Evolutionary conservation across 164 flowering plant genomes (phyloP).

Genomic region (Vitis rupestris): DNA sequence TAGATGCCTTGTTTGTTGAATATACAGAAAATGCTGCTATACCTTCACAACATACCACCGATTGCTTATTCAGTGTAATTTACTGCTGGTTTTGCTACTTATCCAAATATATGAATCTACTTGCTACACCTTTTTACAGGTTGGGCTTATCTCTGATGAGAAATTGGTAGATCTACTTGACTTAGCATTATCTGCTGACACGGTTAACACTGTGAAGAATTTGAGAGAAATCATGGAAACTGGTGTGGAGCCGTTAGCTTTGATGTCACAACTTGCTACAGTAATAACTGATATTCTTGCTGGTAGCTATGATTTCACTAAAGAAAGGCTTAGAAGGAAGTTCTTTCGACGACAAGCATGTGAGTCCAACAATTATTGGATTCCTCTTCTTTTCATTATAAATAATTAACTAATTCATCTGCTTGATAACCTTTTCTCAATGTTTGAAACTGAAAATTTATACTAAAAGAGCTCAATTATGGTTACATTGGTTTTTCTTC

Average conservation of each 20-base stretch:
- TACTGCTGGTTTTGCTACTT: too few species aligned
- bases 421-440: background rate
- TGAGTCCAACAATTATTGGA: constrained; percentile 39
- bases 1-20: too few species aligned
- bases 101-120: constrained; percentile 2
- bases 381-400: background rate
- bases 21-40: too few species aligned
- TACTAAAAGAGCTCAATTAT: background rate
- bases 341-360: constrained; percentile 76
- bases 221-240: constrained; percentile 91
- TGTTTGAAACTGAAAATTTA: background rate
- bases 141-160: constrained; percentile 93
- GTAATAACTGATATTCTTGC: constrained; percentile 94
- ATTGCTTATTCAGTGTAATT: too few species aligned
- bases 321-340: constrained; percentile 67
- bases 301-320: constrained; percentile 76
- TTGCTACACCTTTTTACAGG: constrained; percentile 42
- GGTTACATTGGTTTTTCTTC: background rate
- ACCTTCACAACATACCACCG: too few species aligned
- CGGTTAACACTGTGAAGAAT: constrained; percentile 91
- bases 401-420: background rate
- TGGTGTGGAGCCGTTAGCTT: constrained; percentile 90
- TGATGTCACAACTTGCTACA: constrained; percentile 99
- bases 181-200: constrained; percentile 96
- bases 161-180: constrained; percentile 96